phyloP scores from a whole-genome alignment of 352 stramenopile species.

The Pythium rhizo-oryzae region DNA sequence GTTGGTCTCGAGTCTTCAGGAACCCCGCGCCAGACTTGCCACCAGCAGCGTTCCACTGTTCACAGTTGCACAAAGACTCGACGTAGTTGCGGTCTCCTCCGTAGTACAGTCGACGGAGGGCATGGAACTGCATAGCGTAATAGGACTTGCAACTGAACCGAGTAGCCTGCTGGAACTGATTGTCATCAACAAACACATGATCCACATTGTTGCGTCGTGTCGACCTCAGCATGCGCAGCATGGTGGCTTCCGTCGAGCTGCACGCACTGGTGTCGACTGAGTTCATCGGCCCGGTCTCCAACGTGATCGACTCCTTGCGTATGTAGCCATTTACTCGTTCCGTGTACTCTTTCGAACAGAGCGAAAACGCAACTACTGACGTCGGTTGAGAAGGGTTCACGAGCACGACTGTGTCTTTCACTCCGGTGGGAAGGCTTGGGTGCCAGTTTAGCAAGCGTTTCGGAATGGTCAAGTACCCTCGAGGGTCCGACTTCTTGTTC shows the following conservation, averaged over 20 bases:
- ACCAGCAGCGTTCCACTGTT: slow-evolving; percentile 84
- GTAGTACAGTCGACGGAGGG: slow-evolving; percentile 81
- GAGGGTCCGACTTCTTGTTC: slow-evolving; percentile 51
- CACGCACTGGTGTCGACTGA: slow-evolving; percentile 25
- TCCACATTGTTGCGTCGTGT: slow-evolving; percentile 81
- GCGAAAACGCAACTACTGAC: slow-evolving; percentile 83
- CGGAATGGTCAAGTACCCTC: slow-evolving; percentile 76
- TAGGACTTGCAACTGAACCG: slow-evolving; percentile 90
- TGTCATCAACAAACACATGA: slow-evolving; percentile 86
- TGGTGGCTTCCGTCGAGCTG: slow-evolving; percentile 31
- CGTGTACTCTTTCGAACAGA: slow-evolving; percentile 84
- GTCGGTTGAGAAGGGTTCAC: slow-evolving; percentile 84
- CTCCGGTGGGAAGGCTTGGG: slow-evolving; percentile 68
- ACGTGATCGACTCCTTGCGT: slow-evolving; percentile 49
- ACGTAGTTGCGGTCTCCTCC: slow-evolving; percentile 86
- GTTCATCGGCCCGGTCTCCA: slow-evolving; percentile 38
- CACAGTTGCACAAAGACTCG: slow-evolving; percentile 85
- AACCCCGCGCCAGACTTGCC: slow-evolving; percentile 87
- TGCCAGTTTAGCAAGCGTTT: slow-evolving; percentile 84
- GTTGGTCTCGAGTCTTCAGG: slow-evolving; percentile 84
- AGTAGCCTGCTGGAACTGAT: slow-evolving; percentile 78
- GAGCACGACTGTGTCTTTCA: slow-evolving; percentile 73
- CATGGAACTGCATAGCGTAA: slow-evolving; percentile 90
- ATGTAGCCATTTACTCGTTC: slow-evolving; percentile 80
- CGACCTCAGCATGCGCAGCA: slow-evolving; percentile 73